Evolutionary conservation across 106 monocot species (phyloP), one percentile per base, ranked within the genome.

Genomic region (Phalaenopsis aphrodite): DNA sequence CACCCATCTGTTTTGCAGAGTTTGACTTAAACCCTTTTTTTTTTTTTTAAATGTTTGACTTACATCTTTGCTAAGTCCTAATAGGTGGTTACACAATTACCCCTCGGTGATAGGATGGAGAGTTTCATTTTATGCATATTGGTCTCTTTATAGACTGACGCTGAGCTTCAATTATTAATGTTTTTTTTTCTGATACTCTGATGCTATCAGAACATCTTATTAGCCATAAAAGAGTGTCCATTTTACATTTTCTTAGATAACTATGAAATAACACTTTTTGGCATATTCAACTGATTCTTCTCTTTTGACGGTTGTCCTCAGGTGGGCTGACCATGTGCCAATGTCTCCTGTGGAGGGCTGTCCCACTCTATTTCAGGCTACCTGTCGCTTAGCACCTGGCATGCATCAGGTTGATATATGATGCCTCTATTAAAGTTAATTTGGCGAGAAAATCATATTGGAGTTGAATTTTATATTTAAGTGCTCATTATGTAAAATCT

Each of bases 331-430:
- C 61, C 89, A 84, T 84, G 81, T 98, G 76, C 89, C 81, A 16
- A 98, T 98, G 97, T 86, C 92, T 48, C 94, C 94, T 41, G 81
- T 98, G 17, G 97, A 94, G 81, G 92, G 88, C 68, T 90, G 92
- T 23, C 92, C 97, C 65, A 83, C 89, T 76, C 89, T 91, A 5
- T 98, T 94, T 81, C 94, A 98, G 78, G 92, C 84, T 67, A 79
- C 94, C 75, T 89, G 85, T 83, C 91, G 80, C 55, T 81, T 98
- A 78, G 58, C 85, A 14, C 97, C 94, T 55, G 97, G 97, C 12
- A 71, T 86, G 74, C 89, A 98, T 88, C 87, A 94, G 90, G 97
- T 95, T 52, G 74, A 42, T 55, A 8, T 46, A 30, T 81, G 56
- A 55, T 48, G 30, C 15, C 41, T 14, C 17, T 75, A 75, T 16